phyloP scores from a whole-genome alignment of 306 rosid species.

The Quillaja saponaria region DNA sequence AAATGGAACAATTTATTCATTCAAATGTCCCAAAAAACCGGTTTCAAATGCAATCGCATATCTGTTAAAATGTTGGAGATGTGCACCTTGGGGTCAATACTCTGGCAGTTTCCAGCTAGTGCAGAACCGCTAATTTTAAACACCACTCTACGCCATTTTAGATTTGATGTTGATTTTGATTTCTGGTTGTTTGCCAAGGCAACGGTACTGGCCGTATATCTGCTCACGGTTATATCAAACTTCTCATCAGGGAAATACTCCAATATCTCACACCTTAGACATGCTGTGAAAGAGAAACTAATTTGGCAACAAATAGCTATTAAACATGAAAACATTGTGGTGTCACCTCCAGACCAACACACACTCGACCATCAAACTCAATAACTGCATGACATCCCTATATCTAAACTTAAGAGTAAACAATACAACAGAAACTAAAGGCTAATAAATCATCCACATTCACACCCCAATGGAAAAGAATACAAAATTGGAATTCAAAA shows the following conservation, averaged over 20 bases:
- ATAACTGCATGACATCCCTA: background rate
- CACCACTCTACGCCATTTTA: constrained; percentile 49
- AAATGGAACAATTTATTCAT: constrained; percentile 24
- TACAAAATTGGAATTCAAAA: no score
- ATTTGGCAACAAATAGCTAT: background rate
- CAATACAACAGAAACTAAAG: background rate
- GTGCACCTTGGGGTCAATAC: constrained; percentile 46
- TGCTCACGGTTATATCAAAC: constrained; percentile 22
- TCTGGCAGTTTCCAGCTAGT: constrained; percentile 50
- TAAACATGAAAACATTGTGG: background rate
- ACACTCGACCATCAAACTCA: background rate
- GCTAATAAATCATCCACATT: no score
- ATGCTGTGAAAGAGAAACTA: constrained; percentile 10
- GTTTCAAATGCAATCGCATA: background rate
- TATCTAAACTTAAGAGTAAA: background rate
- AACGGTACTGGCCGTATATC: constrained; percentile 34
- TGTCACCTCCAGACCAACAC: background rate
- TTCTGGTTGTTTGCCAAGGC: constrained; percentile 25
- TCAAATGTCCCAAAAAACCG: constrained; percentile 26
- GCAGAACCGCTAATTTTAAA: constrained; percentile 53
- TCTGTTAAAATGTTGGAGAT: constrained; percentile 5
- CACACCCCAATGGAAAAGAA: no score
- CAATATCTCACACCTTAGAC: constrained; percentile 1
- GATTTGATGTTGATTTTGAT: constrained; percentile 30
- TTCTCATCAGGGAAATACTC: constrained; percentile 1